These are phyloP conservation scores for Apiotrichum sp. DNA, from an alignment of 1,284 basidiomycete species.

Conservation along the genomic window DNA sequence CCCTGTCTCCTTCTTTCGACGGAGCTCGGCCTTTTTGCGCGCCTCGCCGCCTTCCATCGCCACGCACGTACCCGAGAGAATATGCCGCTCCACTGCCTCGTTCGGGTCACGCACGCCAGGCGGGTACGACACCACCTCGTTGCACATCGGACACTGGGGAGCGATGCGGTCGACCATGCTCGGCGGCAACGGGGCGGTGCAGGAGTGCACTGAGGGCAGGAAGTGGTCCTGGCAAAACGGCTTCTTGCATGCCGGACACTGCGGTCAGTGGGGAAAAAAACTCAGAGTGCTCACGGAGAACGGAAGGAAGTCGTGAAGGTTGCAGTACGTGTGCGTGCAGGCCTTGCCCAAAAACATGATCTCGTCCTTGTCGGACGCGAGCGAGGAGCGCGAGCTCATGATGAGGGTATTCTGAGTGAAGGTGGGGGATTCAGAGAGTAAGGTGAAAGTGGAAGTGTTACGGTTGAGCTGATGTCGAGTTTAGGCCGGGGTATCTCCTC, in stretches of 20 bases:
- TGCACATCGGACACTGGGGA: slow-evolving; percentile 44
- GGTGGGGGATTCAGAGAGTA: no score
- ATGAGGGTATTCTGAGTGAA: no score
- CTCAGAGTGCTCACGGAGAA: slow-evolving; percentile 32
- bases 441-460: no score
- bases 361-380: slow-evolving; percentile 22
- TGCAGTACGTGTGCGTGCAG: slow-evolving; percentile 42
- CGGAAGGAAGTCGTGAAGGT: slow-evolving; percentile 46
- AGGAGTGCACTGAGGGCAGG: slow-evolving; percentile 39
- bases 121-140: slow-evolving; percentile 35
- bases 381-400: slow-evolving; percentile 11
- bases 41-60: slow-evolving; percentile 40
- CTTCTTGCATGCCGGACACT: slow-evolving; percentile 41
- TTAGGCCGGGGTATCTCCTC: no score
- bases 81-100: slow-evolving; percentile 44
- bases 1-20: slow-evolving; percentile 35
- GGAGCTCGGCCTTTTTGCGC: slow-evolving; percentile 32
- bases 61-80: slow-evolving; percentile 35
- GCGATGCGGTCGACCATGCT: slow-evolving; percentile 45
- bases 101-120: slow-evolving; percentile 33
- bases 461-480: no score
- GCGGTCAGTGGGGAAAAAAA: background rate
- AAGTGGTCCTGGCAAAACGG: slow-evolving; percentile 47
- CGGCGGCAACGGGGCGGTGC: slow-evolving; percentile 40
- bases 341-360: slow-evolving; percentile 45